Percentiles rank a stretch among this genome's conserved stretches.
phyloP scores from a whole-genome alignment of 2,329 filamentous ascomycete species.

The Aspergillus ustus region DNA sequence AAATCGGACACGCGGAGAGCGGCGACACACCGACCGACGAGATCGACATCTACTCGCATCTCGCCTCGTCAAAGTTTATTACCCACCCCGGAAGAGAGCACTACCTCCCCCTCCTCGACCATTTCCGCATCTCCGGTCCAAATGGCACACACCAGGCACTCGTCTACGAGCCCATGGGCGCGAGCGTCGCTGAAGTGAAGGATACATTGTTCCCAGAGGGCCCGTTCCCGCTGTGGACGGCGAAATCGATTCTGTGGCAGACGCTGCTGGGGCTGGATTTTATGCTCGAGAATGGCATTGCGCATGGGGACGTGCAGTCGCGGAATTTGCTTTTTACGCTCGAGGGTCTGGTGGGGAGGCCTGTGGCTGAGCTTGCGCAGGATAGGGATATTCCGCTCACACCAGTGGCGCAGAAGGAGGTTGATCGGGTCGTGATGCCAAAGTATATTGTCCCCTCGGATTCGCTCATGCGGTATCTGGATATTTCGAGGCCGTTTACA shows the following conservation, averaged over 20 bases:
- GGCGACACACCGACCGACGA: not conserved
- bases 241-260: constrained; percentile 14
- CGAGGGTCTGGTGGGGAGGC: not conserved
- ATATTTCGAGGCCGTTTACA: constrained; percentile 1
- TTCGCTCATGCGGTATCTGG: not conserved
- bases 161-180: constrained; percentile 4
- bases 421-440: not conserved
- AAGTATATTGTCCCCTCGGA: constrained; percentile 2
- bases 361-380: not conserved
- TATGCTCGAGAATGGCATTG: not conserved
- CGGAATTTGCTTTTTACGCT: constrained; percentile 6
- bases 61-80: not conserved
- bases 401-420: not conserved
- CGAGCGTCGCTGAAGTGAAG: constrained; percentile 5
- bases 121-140: constrained; percentile 2
- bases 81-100: constrained; percentile 2
- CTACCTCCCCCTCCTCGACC: not conserved
- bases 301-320: constrained; percentile 8
- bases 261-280: constrained; percentile 6
- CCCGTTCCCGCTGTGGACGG: constrained; percentile 4
- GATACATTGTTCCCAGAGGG: not conserved
- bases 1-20: not conserved
- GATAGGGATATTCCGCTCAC: not conserved
- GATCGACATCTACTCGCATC: not conserved
- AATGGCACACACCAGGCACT: not conserved